These are phyloP conservation scores for Suillus sp. DNA, from an alignment of 768 basidiomycete genomes.

Conservation along the genomic window DNA sequence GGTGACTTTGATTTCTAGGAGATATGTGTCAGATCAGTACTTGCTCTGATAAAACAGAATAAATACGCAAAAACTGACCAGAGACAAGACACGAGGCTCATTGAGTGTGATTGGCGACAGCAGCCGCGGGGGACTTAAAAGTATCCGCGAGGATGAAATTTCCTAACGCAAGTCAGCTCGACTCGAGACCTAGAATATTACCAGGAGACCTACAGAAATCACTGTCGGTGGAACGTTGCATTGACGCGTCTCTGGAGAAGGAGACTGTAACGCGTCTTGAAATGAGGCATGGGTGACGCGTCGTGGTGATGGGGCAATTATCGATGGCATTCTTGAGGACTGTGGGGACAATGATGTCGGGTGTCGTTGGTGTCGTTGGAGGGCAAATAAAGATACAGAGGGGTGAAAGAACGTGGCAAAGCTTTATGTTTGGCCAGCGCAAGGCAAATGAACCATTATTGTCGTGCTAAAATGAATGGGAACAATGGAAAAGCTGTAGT, in stretches of 20 bases:
- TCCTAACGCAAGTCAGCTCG: slow-evolving; percentile 24
- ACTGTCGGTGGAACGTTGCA: not conserved
- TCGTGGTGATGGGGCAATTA: slow-evolving; percentile 45
- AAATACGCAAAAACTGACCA: slow-evolving; percentile 19
- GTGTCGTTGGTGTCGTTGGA: slow-evolving; percentile 17
- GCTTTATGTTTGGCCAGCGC: slow-evolving; percentile 31
- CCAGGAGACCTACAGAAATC: slow-evolving; percentile 12
- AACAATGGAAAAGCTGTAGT: slow-evolving; percentile 25
- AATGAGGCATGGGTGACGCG: slow-evolving; percentile 25
- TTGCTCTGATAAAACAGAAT: not conserved
- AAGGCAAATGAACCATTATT: slow-evolving; percentile 27
- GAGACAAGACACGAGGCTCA: slow-evolving; percentile 28
- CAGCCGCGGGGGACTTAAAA: slow-evolving; percentile 36
- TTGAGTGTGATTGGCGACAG: slow-evolving; percentile 41
- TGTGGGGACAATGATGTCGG: slow-evolving; percentile 15
- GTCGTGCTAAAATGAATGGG: slow-evolving; percentile 23
- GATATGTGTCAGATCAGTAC: slow-evolving; percentile 6
- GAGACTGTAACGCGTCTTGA: slow-evolving; percentile 11
- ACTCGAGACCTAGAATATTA: not conserved
- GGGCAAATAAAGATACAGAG: slow-evolving; percentile 36
- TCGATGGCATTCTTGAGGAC: slow-evolving; percentile 39
- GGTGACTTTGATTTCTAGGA: slow-evolving; percentile 42
- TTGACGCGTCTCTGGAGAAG: slow-evolving; percentile 6
- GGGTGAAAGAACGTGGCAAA: slow-evolving; percentile 29
- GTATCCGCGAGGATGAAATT: slow-evolving; percentile 22